Evolutionary conservation across 2,329 filamentous ascomycete genomes (phyloP).

Genomic region (Phyllosticta citrichinensis): DNA sequence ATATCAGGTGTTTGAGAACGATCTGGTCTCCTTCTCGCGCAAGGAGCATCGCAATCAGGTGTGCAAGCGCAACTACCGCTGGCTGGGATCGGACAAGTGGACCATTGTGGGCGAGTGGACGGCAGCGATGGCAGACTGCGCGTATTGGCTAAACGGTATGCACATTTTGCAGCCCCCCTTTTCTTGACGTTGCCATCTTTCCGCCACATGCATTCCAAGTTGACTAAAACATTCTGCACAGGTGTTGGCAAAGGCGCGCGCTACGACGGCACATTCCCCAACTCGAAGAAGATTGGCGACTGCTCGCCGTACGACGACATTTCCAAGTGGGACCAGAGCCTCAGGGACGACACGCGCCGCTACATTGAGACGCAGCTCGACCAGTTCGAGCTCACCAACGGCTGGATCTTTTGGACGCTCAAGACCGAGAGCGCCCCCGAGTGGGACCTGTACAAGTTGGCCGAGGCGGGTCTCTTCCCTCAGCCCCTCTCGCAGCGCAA

Average conservation of each 20-base stretch:
- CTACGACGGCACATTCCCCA: constrained; percentile 46
- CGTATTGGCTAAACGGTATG: constrained; percentile 37
- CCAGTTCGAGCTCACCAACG: constrained; percentile 42
- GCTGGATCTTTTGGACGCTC: constrained; percentile 52
- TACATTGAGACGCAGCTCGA: constrained; percentile 48
- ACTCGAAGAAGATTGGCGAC: constrained; percentile 40
- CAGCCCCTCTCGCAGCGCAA: constrained; percentile 20
- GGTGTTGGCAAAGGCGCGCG: constrained; percentile 51
- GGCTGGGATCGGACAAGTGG: constrained; percentile 51
- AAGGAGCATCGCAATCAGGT: constrained; percentile 45
- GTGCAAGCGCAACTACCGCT: constrained; percentile 43
- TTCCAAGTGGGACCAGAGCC: constrained; percentile 36
- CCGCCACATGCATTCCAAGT: not conserved
- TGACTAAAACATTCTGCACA: constrained; percentile 2
- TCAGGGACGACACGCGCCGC: constrained; percentile 36
- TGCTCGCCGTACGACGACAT: constrained; percentile 42
- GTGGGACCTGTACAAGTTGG: constrained; percentile 43
- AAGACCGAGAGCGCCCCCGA: constrained; percentile 45
- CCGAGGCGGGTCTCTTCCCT: constrained; percentile 44
- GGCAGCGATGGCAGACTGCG: constrained; percentile 55
- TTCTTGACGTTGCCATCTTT: not conserved
- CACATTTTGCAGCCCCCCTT: not conserved
- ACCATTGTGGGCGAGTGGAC: constrained; percentile 62
- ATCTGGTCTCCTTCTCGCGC: constrained; percentile 40
- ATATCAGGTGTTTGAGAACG: constrained; percentile 53